These are phyloP conservation scores for Apocynum venetum DNA, from an alignment of 257 asterid species.

Conservation along the genomic window DNA sequence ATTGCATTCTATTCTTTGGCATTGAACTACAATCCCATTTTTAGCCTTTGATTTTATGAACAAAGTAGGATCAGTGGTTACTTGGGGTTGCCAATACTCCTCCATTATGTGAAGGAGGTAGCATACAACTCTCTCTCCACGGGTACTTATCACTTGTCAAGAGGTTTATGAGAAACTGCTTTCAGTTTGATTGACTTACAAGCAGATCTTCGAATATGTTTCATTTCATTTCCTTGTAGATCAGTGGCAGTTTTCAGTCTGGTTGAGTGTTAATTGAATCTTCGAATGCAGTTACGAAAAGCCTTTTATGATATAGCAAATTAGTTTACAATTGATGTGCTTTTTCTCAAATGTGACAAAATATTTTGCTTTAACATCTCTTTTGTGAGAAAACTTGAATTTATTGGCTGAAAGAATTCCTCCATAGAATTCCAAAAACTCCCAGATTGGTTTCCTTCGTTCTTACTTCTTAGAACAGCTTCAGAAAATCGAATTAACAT, in stretches of 20 bases:
- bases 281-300: background rate
- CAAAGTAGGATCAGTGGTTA: background rate
- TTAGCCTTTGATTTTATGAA: background rate
- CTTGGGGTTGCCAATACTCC: background rate
- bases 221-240: background rate
- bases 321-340: background rate
- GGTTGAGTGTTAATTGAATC: background rate
- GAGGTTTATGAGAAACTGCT: background rate
- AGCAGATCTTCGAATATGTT: background rate
- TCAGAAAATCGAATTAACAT: background rate
- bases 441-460: background rate
- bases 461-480: no score
- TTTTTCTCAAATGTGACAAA: background rate
- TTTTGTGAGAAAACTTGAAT: background rate
- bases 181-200: background rate
- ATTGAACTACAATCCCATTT: background rate
- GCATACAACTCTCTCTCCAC: background rate
- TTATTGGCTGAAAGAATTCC: background rate
- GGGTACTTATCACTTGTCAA: background rate
- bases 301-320: background rate
- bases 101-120: background rate
- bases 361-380: background rate
- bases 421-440: background rate
- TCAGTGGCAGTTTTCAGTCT: background rate
- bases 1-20: background rate